Evolutionary conservation across 2,329 filamentous ascomycete species (phyloP), one percentile per base, ranked within the genome.

Genomic region (Colletotrichum chlorophyti): DNA sequence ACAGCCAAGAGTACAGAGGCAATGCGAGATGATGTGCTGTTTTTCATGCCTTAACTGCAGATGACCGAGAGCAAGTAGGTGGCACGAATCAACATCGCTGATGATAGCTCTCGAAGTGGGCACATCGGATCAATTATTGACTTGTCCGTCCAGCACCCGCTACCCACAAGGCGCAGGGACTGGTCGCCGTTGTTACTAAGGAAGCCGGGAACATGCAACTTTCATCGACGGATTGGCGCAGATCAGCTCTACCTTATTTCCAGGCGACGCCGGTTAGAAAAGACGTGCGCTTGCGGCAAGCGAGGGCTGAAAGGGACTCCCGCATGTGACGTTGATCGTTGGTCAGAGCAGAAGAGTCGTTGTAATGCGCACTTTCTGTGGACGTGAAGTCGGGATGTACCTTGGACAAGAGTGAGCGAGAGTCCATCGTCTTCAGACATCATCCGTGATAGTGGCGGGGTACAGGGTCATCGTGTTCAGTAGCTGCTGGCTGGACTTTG

Each of bases 31-130:
- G 59, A 62, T 53, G 58, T 49, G 45, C 61, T 19, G 49, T 41
- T 60, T 66, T 63, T 66, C 60, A 68, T 64, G 54, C 61, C 45
- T 51, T 59, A 24, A 53, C 57, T 62, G 59, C 61, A 43, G 48
- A 45, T 38, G 32, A 14, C 61, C 58, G 53, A 58, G 49, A 61
- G 29, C 32, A 48, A 41, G 45, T 31, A 45, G 37, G 34, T 62
- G 49, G 53, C 42, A 62, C 37, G 50, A 61, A 45, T 49, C 52
- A 43, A 41, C 54, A 32, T 59, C 58, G 23, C 5, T 42, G 26
- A 55, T 15, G 51, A 21, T 53, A 21, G 26, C 52, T 49, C 38
- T 57, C 31, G 43, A 41, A 40, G 57, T 50, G 52, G 51, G 40
- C 51, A 57, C 40, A 21, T 31, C 43, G 32, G 43, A 41, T 45